phyloP scores from a whole-genome alignment of 768 basidiomycete species.

The Suillus brevipes region DNA sequence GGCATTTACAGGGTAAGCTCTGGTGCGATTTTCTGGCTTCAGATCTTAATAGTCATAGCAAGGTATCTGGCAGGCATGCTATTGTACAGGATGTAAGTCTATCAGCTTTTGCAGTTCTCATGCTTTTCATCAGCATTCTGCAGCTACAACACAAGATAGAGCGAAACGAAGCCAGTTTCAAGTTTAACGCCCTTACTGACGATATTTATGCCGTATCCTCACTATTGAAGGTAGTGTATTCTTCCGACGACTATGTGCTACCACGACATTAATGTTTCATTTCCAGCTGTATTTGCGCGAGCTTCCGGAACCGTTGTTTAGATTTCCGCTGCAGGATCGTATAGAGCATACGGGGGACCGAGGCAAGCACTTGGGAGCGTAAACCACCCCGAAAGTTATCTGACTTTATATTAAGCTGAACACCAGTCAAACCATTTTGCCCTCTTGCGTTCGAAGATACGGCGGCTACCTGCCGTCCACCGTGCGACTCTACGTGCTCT shows the following conservation, averaged over 20 bases:
- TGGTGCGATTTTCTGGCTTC: background rate
- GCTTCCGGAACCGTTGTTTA: slow-evolving; percentile 88
- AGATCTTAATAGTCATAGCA: slow-evolving; percentile 9
- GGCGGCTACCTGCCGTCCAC: slow-evolving; percentile 79
- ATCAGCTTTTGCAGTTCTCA: background rate
- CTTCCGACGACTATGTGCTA: background rate
- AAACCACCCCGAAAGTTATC: slow-evolving; percentile 1
- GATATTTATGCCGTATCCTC: slow-evolving; percentile 85
- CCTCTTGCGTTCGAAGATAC: slow-evolving; percentile 83
- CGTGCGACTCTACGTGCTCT: slow-evolving; percentile 80
- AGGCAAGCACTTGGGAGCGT: slow-evolving; percentile 44
- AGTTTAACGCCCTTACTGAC: slow-evolving; percentile 67
- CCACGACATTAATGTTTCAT: slow-evolving; percentile 7
- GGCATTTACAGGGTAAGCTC: slow-evolving; percentile 74
- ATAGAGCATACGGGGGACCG: slow-evolving; percentile 76
- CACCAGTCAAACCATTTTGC: slow-evolving; percentile 71
- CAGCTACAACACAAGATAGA: slow-evolving; percentile 88
- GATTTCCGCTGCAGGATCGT: slow-evolving; percentile 75
- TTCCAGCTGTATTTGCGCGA: slow-evolving; percentile 76
- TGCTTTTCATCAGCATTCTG: slow-evolving; percentile 8
- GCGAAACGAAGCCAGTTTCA: slow-evolving; percentile 73
- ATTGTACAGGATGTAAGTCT: slow-evolving; percentile 73
- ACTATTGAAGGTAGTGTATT: slow-evolving; percentile 66
- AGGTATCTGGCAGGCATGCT: slow-evolving; percentile 87
- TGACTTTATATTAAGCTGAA: slow-evolving; percentile 47